A percentile compares a stretch with the other conserved stretches of the same genome.
phyloP scores from a whole-genome alignment of 306 rosid species.

The Datisca glomerata region DNA sequence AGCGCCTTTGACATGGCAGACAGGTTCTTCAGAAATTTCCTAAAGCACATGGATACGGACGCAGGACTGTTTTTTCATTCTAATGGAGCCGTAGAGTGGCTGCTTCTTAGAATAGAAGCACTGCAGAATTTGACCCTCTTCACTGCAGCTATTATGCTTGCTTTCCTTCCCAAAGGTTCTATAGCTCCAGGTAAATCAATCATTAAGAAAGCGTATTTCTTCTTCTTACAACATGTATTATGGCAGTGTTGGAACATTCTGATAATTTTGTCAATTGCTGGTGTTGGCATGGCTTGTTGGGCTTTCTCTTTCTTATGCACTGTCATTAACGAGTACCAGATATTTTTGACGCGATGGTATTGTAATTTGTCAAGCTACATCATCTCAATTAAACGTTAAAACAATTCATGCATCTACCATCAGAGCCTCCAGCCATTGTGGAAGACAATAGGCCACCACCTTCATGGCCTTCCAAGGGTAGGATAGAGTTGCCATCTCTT shows the following conservation, averaged over 20 bases:
- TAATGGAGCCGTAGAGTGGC: constrained; percentile 55
- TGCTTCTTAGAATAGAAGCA: constrained; percentile 44
- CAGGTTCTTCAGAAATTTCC: constrained; percentile 39
- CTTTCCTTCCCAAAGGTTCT: constrained; percentile 45
- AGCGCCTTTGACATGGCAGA: constrained; percentile 53
- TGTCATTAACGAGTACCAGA: constrained; percentile 28
- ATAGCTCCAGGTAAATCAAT: constrained; percentile 38
- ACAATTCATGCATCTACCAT: constrained; percentile 58
- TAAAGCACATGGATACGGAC: constrained; percentile 55
- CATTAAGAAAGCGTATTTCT: no score
- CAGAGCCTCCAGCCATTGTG: constrained; percentile 52
- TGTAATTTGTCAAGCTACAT: constrained; percentile 42
- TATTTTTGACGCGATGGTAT: constrained; percentile 37
- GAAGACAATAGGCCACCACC: constrained; percentile 44
- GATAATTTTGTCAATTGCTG: background rate
- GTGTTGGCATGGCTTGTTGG: constrained; percentile 60
- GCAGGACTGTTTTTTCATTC: constrained; percentile 58
- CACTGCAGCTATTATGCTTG: constrained; percentile 43
- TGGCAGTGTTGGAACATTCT: no score
- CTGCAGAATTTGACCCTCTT: constrained; percentile 62
- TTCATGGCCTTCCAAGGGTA: constrained; percentile 70
- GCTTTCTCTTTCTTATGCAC: constrained; percentile 62
- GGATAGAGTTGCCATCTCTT: constrained; percentile 46
- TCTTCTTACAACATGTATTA: no score
- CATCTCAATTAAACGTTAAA: constrained; percentile 65